Evolutionary conservation across 257 asterid genomes (phyloP).

Genomic region (Solanum paucissectum): DNA sequence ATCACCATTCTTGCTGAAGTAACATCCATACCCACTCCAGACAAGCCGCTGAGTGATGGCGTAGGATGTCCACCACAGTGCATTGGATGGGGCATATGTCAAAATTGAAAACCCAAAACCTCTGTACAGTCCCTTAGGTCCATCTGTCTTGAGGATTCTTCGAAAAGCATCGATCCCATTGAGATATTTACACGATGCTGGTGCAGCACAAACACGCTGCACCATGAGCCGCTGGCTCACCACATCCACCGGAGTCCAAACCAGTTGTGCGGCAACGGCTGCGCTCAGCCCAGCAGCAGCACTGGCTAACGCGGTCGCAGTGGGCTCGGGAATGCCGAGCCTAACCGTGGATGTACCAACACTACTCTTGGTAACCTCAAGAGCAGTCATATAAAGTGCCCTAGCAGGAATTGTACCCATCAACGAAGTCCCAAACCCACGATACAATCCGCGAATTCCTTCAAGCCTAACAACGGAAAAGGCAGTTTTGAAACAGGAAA

Average conservation of each 20-base stretch:
- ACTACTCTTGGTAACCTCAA: conserved; percentile 69
- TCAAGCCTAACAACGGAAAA: conserved; percentile 39
- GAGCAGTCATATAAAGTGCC: conserved; percentile 64
- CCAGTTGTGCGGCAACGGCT: conserved; percentile 58
- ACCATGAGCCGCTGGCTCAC: conserved; percentile 80
- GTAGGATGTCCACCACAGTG: conserved; percentile 79
- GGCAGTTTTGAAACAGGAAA: conserved; percentile 36
- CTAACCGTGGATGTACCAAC: conserved; percentile 38
- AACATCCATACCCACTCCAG: conserved; percentile 52
- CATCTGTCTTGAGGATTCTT: conserved; percentile 50
- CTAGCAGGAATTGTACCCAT: conserved; percentile 78
- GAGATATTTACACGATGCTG: conserved; percentile 23
- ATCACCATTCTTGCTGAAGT: conserved; percentile 24
- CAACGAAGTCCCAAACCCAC: conserved; percentile 70
- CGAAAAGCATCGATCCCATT: conserved; percentile 58
- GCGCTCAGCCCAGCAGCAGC: conserved; percentile 76
- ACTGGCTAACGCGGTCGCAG: conserved; percentile 48
- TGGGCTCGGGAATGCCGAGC: conserved; percentile 46
- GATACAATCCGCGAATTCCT: conserved; percentile 56
- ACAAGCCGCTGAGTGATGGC: conserved; percentile 52
- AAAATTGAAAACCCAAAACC: conserved; percentile 72
- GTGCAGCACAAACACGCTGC: conserved; percentile 23
- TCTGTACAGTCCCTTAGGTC: conserved; percentile 62
- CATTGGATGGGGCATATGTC: conserved; percentile 72
- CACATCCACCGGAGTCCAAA: conserved; percentile 80